Conservation (phyloP, 805 yeast species). For the Debaryomyces maramus region DNA sequence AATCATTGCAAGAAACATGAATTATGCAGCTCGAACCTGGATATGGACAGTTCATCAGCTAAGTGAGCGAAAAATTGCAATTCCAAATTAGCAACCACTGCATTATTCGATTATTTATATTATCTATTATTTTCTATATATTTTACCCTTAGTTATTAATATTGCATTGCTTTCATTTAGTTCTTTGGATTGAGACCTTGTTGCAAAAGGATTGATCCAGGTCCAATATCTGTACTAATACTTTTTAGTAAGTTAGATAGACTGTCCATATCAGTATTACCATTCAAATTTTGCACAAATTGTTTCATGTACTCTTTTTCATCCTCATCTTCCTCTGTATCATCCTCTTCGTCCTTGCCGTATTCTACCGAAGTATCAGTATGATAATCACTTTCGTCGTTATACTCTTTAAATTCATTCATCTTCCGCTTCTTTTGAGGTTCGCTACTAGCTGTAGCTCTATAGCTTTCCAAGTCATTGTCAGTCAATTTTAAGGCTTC, state of each 20-base stretch:
- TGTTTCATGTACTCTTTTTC: slow-evolving; percentile 5
- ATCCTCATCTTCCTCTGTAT: slow-evolving; percentile 6
- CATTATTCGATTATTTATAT: background rate
- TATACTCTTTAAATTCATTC: slow-evolving; percentile 10
- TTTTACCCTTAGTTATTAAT: slow-evolving; percentile 1
- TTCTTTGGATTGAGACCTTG: slow-evolving; percentile 7
- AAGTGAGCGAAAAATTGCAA: slow-evolving; percentile 43
- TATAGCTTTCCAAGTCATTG: background rate
- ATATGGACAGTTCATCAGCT: slow-evolving; percentile 72
- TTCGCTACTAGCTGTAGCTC: background rate
- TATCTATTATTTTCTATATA: slow-evolving; percentile 1
- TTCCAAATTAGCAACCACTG: slow-evolving; percentile 17
- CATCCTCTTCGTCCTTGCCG: slow-evolving; percentile 6
- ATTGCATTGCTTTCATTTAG: background rate
- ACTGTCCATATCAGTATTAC: slow-evolving; percentile 2
- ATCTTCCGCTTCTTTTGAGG: slow-evolving; percentile 5
- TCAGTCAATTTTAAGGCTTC: slow-evolving; percentile 8
- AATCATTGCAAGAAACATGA: slow-evolving; percentile 51
- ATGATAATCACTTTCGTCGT: slow-evolving; percentile 19
- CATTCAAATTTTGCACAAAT: slow-evolving; percentile 3
- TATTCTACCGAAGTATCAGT: slow-evolving; percentile 13
- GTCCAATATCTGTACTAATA: slow-evolving; percentile 6
- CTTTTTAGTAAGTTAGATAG: slow-evolving; percentile 5
- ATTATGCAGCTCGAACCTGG: slow-evolving; percentile 71
- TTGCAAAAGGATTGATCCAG: slow-evolving; percentile 9